These are phyloP conservation scores for Zymoseptoria crescenta DNA, from an alignment of 2,329 filamentous ascomycete species.

Conservation along the genomic window DNA sequence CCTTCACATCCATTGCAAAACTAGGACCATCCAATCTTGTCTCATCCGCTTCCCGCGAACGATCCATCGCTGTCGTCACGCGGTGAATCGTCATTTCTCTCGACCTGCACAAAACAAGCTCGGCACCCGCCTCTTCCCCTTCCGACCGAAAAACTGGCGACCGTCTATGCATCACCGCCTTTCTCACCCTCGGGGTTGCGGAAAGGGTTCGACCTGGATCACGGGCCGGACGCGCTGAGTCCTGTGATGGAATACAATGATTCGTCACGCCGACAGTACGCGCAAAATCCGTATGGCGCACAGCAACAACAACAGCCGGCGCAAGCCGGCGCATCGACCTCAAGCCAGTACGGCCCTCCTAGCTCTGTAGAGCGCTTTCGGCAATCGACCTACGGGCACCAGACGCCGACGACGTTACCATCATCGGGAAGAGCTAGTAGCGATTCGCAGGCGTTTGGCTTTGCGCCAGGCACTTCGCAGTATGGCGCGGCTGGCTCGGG, in stretches of 20 bases:
- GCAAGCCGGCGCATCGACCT: conserved; percentile 26
- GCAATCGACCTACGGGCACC: conserved; percentile 38
- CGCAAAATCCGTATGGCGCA: conserved; percentile 22
- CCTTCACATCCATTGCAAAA: background rate
- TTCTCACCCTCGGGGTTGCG: conserved; percentile 25
- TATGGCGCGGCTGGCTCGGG: conserved; percentile 49
- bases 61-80: background rate
- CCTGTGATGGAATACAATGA: conserved; percentile 31
- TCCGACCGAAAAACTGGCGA: conserved; percentile 22
- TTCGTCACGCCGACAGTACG: conserved; percentile 29
- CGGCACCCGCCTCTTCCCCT: conserved; percentile 1
- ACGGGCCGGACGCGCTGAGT: conserved; percentile 9
- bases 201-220: conserved; percentile 16
- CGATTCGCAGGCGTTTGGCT: conserved; percentile 39
- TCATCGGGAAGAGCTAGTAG: conserved; percentile 32
- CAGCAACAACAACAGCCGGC: conserved; percentile 21
- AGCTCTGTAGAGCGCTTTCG: conserved; percentile 43
- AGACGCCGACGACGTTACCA: conserved; percentile 36
- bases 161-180: conserved; percentile 27
- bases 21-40: background rate
- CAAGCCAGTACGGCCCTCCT: conserved; percentile 37
- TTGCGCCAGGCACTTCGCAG: conserved; percentile 48
- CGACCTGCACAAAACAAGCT: background rate
- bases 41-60: background rate
- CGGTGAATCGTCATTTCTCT: background rate